Evolutionary conservation across 306 rosid species (phyloP).

Genomic region (Sicyos baderoa): DNA sequence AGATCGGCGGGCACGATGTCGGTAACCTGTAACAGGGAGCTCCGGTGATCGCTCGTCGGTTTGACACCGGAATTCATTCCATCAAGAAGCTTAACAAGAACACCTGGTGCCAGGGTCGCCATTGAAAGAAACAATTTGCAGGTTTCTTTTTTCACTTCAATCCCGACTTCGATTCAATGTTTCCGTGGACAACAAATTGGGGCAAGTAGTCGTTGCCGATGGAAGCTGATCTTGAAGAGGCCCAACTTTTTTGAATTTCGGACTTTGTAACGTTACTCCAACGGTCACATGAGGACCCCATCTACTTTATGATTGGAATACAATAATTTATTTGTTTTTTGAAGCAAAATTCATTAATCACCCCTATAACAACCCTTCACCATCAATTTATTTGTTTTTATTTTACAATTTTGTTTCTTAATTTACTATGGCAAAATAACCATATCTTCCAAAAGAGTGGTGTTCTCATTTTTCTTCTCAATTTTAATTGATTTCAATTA

Average conservation of each 20-base stretch:
- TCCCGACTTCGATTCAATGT: background rate
- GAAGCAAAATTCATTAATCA: too few species aligned
- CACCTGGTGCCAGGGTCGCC: slow-evolving; percentile 86
- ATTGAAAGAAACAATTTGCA: slow-evolving; percentile 23
- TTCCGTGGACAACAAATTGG: background rate
- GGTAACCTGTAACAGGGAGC: slow-evolving; percentile 75
- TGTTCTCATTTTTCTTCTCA: too few species aligned
- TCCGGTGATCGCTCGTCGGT: slow-evolving; percentile 71
- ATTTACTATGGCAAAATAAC: too few species aligned
- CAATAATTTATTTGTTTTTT: too few species aligned
- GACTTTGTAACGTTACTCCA: slow-evolving; percentile 12
- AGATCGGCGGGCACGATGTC: slow-evolving; percentile 89
- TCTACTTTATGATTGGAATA: too few species aligned
- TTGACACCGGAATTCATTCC: slow-evolving; percentile 57
- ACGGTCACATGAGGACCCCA: slow-evolving; percentile 8
- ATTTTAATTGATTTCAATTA: too few species aligned
- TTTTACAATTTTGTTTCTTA: too few species aligned
- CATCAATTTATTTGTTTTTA: too few species aligned
- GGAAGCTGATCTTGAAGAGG: background rate
- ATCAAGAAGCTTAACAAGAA: slow-evolving; percentile 62
- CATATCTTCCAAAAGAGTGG: too few species aligned
- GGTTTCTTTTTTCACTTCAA: background rate
- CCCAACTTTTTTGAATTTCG: slow-evolving; percentile 2
- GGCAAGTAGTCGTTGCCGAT: slow-evolving; percentile 4
- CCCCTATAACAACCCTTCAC: too few species aligned